Percentiles rank a stretch among this genome's conserved stretches.
Conservation (phyloP, 2,329 filamentous ascomycete genomes). For the Colletotrichum abscissum region DNA sequence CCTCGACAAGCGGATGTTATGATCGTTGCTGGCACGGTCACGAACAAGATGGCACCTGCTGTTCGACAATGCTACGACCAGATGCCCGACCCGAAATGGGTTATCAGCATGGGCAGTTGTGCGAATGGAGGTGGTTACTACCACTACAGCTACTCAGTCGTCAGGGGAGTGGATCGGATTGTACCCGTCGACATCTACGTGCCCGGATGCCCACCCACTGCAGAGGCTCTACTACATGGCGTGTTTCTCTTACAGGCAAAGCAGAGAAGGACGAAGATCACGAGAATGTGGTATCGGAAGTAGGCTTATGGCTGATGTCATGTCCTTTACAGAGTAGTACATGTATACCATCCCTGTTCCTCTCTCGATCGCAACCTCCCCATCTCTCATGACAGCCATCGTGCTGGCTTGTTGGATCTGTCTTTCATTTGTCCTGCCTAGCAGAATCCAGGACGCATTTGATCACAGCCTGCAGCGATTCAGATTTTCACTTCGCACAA, state of each 20-base stretch:
- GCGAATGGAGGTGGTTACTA: conserved; percentile 81
- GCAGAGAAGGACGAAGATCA: conserved; percentile 65
- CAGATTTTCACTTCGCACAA: too few species aligned
- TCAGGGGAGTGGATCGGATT: conserved; percentile 73
- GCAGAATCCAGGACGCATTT: too few species aligned
- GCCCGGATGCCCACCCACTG: conserved; percentile 68
- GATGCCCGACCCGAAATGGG: conserved; percentile 74
- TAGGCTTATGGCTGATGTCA: conserved; percentile 35
- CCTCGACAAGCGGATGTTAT: conserved; percentile 74
- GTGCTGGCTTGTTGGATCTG: too few species aligned
- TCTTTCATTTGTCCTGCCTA: not conserved
- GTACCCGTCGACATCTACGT: conserved; percentile 77
- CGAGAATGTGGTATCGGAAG: conserved; percentile 64
- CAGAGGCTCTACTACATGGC: conserved; percentile 62
- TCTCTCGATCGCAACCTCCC: not conserved
- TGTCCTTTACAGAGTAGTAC: not conserved
- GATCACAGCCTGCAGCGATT: too few species aligned
- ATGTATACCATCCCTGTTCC: not conserved
- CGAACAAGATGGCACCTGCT: conserved; percentile 76
- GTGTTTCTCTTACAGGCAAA: conserved; percentile 78
- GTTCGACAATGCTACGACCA: conserved; percentile 74
- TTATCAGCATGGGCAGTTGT: conserved; percentile 77
- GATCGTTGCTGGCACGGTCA: conserved; percentile 75
- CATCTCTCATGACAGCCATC: not conserved
- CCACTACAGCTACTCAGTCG: conserved; percentile 77